Percentiles rank a stretch among this genome's conserved stretches.
phyloP scores from a whole-genome alignment of 2,329 filamentous ascomycete genomes.

The Penicillium palitans region DNA sequence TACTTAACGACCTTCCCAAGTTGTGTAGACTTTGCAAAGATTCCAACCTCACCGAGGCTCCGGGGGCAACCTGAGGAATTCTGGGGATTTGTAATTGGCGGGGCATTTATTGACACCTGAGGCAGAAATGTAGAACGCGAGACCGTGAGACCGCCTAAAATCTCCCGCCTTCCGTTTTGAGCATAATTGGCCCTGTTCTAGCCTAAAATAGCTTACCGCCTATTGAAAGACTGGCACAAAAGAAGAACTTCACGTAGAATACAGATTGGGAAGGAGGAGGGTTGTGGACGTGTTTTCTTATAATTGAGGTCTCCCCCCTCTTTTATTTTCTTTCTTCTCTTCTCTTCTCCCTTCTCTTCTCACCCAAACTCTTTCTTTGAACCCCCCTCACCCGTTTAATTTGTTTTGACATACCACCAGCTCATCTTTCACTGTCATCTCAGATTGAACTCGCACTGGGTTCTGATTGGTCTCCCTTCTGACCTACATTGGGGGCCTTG shows the following conservation, averaged over 20 bases:
- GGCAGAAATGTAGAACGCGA: background rate
- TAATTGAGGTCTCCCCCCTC: background rate
- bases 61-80: background rate
- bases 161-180: background rate
- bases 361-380: background rate
- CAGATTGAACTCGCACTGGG: background rate
- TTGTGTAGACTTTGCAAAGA: background rate
- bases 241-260: background rate
- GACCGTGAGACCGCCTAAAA: background rate
- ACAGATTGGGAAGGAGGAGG: background rate
- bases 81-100: slow-evolving; percentile 14
- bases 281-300: background rate
- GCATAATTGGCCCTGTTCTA: background rate
- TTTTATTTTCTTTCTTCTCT: background rate
- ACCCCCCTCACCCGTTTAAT: background rate
- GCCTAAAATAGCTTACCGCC: background rate
- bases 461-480: background rate
- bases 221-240: background rate
- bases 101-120: slow-evolving; percentile 5
- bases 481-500: background rate
- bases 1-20: background rate
- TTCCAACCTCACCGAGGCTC: background rate
- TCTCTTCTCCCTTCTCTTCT: background rate
- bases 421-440: background rate
- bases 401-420: background rate